Percentiles rank a stretch among this genome's conserved stretches.
Evolutionary conservation across 257 asterid species (phyloP).

Genomic region (Paulownia fortunei): DNA sequence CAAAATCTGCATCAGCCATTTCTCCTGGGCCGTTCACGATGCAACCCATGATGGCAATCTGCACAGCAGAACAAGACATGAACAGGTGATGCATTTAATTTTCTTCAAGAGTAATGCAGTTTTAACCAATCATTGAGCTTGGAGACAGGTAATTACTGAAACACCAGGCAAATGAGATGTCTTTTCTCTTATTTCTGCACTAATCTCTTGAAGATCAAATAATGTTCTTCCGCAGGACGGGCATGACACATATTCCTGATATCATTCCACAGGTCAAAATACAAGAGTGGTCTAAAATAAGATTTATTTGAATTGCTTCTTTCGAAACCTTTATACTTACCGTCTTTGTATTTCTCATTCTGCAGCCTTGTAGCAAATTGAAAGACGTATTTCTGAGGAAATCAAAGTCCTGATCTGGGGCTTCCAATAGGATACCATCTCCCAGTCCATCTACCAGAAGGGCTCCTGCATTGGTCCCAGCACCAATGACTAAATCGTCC

Average conservation of each 20-base stretch:
- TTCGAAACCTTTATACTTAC: constrained; percentile 43
- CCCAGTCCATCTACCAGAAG: constrained; percentile 98
- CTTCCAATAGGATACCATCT: constrained; percentile 90
- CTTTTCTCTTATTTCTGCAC: constrained; percentile 93
- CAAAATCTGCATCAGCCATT: constrained; percentile 99
- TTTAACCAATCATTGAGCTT: neutral
- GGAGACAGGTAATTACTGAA: constrained; percentile 61
- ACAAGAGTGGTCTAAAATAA: neutral
- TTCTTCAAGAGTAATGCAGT: neutral
- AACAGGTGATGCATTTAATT: neutral
- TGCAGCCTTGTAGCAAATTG: constrained; percentile 97
- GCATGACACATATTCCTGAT: constrained; percentile 97
- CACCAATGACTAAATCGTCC: constrained; percentile 92
- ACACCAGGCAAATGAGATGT: constrained; percentile 99
- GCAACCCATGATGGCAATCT: constrained; percentile 99
- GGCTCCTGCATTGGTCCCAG: constrained; percentile 90
- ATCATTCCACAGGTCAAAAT: constrained; percentile 24
- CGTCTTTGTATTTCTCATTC: constrained; percentile 98
- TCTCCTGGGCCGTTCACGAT: constrained; percentile 99
- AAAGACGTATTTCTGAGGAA: constrained; percentile 89
- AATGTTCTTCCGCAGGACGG: constrained; percentile 99
- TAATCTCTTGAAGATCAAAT: constrained; percentile 97
- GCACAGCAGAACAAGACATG: constrained; percentile 14
- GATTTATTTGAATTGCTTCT: constrained; percentile 4
- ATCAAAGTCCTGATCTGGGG: constrained; percentile 84